These are phyloP conservation scores for Gymnopus androsaceus DNA, from an alignment of 1,284 basidiomycete species.

Conservation along the genomic window DNA sequence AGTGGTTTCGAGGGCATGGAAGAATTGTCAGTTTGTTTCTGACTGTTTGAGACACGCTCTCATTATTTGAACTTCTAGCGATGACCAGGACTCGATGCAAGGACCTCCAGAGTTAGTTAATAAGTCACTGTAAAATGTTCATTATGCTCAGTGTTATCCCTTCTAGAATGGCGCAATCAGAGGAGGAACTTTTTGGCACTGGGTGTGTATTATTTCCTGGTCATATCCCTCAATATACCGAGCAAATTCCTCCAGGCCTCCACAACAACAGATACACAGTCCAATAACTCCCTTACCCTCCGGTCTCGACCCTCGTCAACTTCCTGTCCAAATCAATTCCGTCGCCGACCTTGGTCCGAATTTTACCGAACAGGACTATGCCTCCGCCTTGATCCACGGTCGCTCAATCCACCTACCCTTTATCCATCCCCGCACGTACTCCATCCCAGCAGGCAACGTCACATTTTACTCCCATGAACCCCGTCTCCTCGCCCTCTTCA, in stretches of 20 bases:
- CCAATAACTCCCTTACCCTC: constrained; percentile 7
- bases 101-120: not conserved
- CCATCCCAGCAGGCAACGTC: constrained; percentile 80
- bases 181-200: not conserved
- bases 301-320: constrained; percentile 14
- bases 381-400: constrained; percentile 59
- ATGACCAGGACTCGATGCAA: not conserved
- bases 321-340: constrained; percentile 11
- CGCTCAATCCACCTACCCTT: constrained; percentile 54
- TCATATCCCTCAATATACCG: too few relatives aligned
- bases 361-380: constrained; percentile 45
- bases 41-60: not conserved
- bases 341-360: constrained; percentile 14
- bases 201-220: not conserved
- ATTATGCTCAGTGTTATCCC: not conserved
- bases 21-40: not conserved
- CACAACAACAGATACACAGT: not conserved
- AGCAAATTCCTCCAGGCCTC: not conserved
- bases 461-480: constrained; percentile 82
- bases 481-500: constrained; percentile 74
- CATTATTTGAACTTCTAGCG: not conserved
- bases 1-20: not conserved
- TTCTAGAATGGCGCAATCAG: constrained; percentile 2
- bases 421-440: constrained; percentile 65
- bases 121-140: too few relatives aligned